Evolutionary conservation across 495 filamentous ascomycete species (phyloP).

Genomic region (Extremus antarcticus): DNA sequence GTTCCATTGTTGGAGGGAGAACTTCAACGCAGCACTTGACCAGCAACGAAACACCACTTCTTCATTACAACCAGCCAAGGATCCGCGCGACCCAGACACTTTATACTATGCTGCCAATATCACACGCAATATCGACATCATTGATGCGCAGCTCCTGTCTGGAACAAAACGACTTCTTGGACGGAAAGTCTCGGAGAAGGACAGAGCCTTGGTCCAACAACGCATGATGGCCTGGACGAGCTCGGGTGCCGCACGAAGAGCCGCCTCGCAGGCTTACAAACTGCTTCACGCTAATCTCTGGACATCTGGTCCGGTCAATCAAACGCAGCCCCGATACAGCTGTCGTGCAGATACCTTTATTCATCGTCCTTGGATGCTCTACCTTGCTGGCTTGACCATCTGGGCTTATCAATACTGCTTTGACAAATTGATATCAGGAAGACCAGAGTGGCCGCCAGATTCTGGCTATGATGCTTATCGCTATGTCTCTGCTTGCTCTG

Average conservation of each 20-base stretch:
- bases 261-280: constrained; percentile 2
- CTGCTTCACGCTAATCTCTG: background rate
- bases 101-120: constrained; percentile 3
- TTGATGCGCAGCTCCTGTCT: constrained; percentile 4
- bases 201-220: background rate
- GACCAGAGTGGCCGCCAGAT: background rate
- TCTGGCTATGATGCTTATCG: background rate
- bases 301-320: background rate
- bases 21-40: background rate
- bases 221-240: constrained; percentile 4
- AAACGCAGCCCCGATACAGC: too few relatives aligned
- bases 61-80: background rate
- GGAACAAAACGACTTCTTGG: background rate
- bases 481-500: background rate
- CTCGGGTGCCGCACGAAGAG: background rate
- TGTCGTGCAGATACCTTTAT: background rate
- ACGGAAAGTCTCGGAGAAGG: constrained; percentile 1
- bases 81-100: background rate
- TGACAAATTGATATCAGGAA: background rate
- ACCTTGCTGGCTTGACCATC: constrained; percentile 4
- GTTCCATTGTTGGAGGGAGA: background rate
- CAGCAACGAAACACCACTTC: background rate
- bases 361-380: constrained; percentile 5
- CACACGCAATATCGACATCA: constrained; percentile 7
- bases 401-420: constrained; percentile 7